These are phyloP conservation scores for Argentina anserina DNA, from an alignment of 306 rosid species.

Conservation along the genomic window DNA sequence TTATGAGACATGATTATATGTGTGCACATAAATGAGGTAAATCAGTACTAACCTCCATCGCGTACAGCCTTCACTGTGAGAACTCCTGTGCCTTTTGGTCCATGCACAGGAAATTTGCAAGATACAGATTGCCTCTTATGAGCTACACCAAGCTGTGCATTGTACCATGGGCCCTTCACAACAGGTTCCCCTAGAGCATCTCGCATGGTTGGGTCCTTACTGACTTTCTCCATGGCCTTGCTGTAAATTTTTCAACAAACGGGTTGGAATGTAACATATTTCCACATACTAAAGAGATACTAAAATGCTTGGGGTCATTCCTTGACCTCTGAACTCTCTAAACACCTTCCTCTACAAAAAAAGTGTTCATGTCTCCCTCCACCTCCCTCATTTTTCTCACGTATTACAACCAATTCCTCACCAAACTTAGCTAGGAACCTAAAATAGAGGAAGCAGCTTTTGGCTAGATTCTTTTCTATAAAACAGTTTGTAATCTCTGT, in stretches of 20 bases:
- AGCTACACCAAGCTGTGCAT: slow-evolving; percentile 92
- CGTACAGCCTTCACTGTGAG: slow-evolving; percentile 86
- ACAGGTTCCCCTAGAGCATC: slow-evolving; percentile 92
- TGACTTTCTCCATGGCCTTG: slow-evolving; percentile 81
- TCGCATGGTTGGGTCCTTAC: slow-evolving; percentile 50
- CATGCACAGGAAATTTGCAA: slow-evolving; percentile 84
- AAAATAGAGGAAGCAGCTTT: neutral
- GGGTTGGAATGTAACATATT: neutral
- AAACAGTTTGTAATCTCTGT: neutral
- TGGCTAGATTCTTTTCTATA: neutral
- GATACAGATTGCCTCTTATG: slow-evolving; percentile 82
- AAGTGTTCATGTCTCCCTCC: neutral
- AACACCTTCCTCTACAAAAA: neutral
- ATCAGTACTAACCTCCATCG: slow-evolving; percentile 59
- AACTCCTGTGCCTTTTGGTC: slow-evolving; percentile 78
- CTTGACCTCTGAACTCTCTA: neutral
- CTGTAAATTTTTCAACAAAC: slow-evolving; percentile 37
- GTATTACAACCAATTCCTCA: neutral
- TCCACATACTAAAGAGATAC: neutral
- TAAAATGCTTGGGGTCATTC: neutral
- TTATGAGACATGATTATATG: neutral
- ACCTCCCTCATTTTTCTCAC: neutral
- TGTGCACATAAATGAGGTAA: neutral
- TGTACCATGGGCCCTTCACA: slow-evolving; percentile 89
- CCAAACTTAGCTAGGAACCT: neutral